These are phyloP conservation scores for Tetrahymena thermophila DNA, from an alignment of 73 alveolate genomes.

Conservation along the genomic window DNA sequence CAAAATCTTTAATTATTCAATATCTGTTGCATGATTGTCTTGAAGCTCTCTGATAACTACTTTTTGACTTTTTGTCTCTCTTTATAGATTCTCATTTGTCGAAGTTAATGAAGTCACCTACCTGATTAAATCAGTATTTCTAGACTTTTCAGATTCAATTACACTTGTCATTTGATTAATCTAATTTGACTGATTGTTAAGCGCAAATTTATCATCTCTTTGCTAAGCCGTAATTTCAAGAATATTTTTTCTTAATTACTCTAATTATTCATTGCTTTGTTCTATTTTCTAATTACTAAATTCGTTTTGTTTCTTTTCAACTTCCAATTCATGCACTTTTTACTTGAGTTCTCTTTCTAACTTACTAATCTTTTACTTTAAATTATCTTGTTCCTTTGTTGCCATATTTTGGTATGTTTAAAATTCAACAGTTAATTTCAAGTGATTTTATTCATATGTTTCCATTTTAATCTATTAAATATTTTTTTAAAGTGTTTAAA, in stretches of 20 bases:
- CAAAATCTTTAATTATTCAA: neutral
- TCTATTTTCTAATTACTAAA: neutral
- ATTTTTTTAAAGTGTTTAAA: too few species aligned
- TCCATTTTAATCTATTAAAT: neutral
- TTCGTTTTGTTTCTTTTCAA: neutral
- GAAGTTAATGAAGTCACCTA: neutral
- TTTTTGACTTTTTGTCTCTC: neutral
- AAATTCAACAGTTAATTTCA: neutral
- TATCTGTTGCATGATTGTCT: neutral
- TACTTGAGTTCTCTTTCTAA: neutral
- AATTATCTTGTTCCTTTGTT: neutral
- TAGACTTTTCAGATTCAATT: neutral
- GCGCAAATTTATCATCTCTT: neutral
- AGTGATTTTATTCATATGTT: constrained; percentile 1
- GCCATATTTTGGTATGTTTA: neutral
- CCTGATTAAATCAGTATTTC: neutral
- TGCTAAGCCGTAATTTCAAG: neutral
- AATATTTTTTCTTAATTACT: neutral
- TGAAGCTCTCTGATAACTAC: neutral
- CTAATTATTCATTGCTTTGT: neutral
- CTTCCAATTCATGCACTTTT: neutral
- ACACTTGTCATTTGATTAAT: neutral
- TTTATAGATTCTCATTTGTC: neutral
- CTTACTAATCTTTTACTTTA: neutral
- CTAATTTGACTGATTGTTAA: neutral